Evolutionary conservation across 768 basidiomycete species (phyloP).

Genomic region (Suillus plorans): DNA sequence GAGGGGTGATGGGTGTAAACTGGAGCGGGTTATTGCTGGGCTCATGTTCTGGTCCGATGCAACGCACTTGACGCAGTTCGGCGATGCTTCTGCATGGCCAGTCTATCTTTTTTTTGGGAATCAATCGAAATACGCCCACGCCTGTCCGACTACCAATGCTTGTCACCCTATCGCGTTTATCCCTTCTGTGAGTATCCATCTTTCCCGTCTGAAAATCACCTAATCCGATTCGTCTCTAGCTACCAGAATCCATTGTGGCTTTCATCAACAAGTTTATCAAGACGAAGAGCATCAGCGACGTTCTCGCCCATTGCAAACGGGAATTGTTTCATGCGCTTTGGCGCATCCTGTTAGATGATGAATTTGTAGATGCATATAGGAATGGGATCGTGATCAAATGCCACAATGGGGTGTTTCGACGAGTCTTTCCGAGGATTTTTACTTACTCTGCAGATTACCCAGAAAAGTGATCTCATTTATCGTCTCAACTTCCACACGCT

Average conservation of each 20-base stretch:
- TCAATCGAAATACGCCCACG: no score
- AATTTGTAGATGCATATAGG: constrained; percentile 16
- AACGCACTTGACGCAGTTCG: constrained; percentile 31
- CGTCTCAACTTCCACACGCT: neutral
- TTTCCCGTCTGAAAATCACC: no score
- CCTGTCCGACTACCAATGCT: no score
- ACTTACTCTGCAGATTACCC: constrained; percentile 20
- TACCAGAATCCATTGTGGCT: no score
- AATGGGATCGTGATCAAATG: constrained; percentile 18
- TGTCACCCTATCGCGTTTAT: no score
- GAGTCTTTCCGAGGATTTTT: constrained; percentile 19
- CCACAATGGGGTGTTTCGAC: constrained; percentile 8
- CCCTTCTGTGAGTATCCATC: no score
- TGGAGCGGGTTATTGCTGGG: constrained; percentile 17
- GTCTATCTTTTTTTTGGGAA: constrained; percentile 21
- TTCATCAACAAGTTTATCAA: neutral
- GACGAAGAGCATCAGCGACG: neutral
- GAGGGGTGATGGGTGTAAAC: constrained; percentile 15
- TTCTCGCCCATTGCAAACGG: constrained; percentile 14
- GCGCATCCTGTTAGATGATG: constrained; percentile 11
- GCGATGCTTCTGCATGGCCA: constrained; percentile 26
- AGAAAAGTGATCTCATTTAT: constrained; percentile 14
- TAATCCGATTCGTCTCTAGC: no score
- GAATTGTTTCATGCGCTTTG: constrained; percentile 19
- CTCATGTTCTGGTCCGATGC: constrained; percentile 33